phyloP scores from a whole-genome alignment of 202 grass and related monocot genomes.

The Elaeis oleifera region DNA sequence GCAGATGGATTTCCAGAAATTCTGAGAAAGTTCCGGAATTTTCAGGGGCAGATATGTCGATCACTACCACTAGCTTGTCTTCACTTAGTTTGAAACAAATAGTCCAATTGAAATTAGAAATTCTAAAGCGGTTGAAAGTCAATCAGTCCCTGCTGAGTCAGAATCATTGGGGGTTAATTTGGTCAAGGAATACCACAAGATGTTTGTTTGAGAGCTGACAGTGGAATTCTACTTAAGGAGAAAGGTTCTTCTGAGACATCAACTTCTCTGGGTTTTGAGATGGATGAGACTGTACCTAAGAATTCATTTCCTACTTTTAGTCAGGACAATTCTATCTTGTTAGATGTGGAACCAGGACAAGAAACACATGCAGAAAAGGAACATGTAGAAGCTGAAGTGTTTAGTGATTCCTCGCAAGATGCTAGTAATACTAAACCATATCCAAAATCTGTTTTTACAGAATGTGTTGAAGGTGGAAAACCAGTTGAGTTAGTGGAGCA shows the following conservation, averaged over 20 bases:
- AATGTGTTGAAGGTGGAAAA: neutral
- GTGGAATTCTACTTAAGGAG: neutral
- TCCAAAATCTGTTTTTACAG: neutral
- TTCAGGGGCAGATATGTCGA: conserved; percentile 10
- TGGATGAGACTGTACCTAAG: neutral
- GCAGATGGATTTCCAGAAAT: conserved; percentile 17
- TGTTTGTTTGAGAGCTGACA: neutral
- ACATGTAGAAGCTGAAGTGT: neutral
- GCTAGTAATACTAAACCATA: neutral
- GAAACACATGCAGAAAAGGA: neutral
- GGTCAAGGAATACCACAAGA: conserved; percentile 4
- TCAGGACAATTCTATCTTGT: neutral
- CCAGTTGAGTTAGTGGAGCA: neutral
- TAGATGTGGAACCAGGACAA: neutral
- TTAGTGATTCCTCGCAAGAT: neutral
- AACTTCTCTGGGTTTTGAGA: neutral
- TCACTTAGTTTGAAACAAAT: neutral
- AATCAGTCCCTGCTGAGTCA: neutral
- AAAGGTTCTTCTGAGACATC: neutral
- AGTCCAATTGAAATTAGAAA: neutral
- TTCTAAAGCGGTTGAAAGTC: neutral
- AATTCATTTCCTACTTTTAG: neutral
- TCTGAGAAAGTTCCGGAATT: neutral
- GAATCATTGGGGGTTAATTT: neutral
- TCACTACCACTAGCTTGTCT: conserved; percentile 4